phyloP scores from a whole-genome alignment of 1,284 basidiomycete genomes.

The Pseudozyma sp. region DNA sequence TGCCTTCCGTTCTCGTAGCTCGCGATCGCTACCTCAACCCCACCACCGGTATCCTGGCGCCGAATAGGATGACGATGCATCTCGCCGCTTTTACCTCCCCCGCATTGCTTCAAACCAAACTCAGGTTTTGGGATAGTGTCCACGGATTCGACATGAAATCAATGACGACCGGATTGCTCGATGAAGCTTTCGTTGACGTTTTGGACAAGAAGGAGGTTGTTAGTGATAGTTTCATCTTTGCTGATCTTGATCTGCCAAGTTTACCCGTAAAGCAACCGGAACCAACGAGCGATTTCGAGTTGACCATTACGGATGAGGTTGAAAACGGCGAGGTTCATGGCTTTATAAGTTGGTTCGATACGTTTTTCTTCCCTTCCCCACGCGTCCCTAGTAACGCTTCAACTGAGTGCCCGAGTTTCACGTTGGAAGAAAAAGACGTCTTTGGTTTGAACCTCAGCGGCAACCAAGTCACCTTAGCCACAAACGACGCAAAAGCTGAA shows the following conservation, averaged over 20 bases:
- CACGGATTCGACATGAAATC: constrained; percentile 75
- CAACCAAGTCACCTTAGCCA: constrained; percentile 73
- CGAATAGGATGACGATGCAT: constrained; percentile 88
- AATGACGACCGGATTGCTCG: constrained; percentile 62
- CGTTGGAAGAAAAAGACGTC: constrained; percentile 35
- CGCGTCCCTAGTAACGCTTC: not conserved
- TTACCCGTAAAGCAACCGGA: constrained; percentile 67
- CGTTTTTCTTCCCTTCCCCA: constrained; percentile 60
- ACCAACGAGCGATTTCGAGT: constrained; percentile 49
- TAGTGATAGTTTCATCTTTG: constrained; percentile 44
- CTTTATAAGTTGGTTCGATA: constrained; percentile 68
- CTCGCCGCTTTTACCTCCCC: constrained; percentile 82
- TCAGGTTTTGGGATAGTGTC: constrained; percentile 90
- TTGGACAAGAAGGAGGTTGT: constrained; percentile 55
- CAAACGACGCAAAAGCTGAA: constrained; percentile 28
- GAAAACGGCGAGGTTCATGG: constrained; percentile 48
- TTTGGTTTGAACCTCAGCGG: constrained; percentile 84
- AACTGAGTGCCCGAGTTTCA: constrained; percentile 35
- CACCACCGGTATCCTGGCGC: constrained; percentile 82
- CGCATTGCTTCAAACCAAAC: constrained; percentile 81
- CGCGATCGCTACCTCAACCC: constrained; percentile 83
- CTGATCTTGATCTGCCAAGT: constrained; percentile 58
- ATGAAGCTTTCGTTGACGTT: constrained; percentile 65
- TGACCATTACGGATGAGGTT: constrained; percentile 18
- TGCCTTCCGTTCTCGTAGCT: constrained; percentile 90